phyloP scores from a whole-genome alignment of 208 protist species.

The Wallacemonas collosoma region DNA sequence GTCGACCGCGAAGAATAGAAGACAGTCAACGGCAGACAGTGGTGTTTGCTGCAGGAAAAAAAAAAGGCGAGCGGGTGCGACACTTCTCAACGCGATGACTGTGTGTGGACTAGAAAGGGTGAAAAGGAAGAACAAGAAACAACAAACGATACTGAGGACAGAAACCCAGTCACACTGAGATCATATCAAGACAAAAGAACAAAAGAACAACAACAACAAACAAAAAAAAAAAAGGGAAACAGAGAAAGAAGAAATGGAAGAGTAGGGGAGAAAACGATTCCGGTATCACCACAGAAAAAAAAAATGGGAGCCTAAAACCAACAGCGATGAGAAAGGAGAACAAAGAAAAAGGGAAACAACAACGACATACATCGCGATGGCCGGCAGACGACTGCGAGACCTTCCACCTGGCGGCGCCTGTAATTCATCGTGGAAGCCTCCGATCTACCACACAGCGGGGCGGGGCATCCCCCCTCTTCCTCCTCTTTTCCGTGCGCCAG shows the following conservation, averaged over 20 bases:
- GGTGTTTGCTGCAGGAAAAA: neutral
- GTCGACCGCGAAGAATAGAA: too few species aligned
- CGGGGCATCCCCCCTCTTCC: too few species aligned
- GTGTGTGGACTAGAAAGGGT: neutral
- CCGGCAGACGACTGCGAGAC: too few species aligned
- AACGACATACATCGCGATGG: too few species aligned
- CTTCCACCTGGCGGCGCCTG: too few species aligned
- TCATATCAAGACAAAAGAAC: too few species aligned
- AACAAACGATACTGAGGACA: slow-evolving; percentile 1
- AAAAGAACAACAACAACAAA: neutral
- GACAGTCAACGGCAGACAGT: too few species aligned
- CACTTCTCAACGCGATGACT: neutral
- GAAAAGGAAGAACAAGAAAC: slow-evolving; percentile 10
- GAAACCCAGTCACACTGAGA: too few species aligned
- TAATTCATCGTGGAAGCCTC: too few species aligned
- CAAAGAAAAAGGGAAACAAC: slow-evolving; percentile 10
- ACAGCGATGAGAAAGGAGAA: slow-evolving; percentile 23
- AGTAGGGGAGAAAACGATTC: neutral
- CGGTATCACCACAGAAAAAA: slow-evolving; percentile 3
- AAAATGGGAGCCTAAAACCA: slow-evolving; percentile 9
- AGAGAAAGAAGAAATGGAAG: neutral
- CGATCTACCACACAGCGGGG: too few species aligned
- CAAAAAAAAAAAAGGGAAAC: slow-evolving; percentile 16
- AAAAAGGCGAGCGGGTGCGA: neutral
- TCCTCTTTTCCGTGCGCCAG: too few species aligned